A percentile compares a stretch with the other conserved stretches of the same genome.
phyloP scores from a whole-genome alignment of 495 filamentous ascomycete genomes.

The Hypoxylon trugodes region DNA sequence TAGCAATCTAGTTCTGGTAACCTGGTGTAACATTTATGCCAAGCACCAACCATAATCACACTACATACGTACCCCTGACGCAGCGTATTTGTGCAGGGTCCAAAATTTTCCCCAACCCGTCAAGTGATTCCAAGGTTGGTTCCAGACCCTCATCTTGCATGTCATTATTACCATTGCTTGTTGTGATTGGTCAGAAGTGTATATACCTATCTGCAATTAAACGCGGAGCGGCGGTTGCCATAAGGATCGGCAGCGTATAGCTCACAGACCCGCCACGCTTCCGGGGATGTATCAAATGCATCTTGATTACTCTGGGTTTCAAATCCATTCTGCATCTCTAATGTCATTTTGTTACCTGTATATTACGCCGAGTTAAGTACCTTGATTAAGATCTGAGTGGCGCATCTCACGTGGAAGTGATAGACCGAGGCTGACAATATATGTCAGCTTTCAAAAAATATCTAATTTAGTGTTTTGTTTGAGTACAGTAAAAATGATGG shows the following conservation, averaged over 20 bases:
- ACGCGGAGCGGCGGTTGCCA: neutral
- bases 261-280: neutral
- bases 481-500: no score
- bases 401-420: no score
- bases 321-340: neutral
- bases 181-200: slow-evolving; percentile 7
- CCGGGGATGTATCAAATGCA: slow-evolving; percentile 12
- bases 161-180: neutral
- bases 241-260: slow-evolving; percentile 2
- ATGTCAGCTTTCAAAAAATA: no score
- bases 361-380: neutral
- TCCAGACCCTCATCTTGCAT: slow-evolving; percentile 32
- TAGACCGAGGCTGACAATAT: no score
- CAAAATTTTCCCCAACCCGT: neutral
- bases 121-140: slow-evolving; percentile 20
- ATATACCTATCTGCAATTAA: slow-evolving; percentile 14
- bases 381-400: no score
- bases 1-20: neutral
- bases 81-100: slow-evolving; percentile 10
- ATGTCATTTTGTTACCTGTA: neutral
- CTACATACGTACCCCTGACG: neutral
- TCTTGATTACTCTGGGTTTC: slow-evolving; percentile 6
- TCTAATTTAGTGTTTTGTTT: no score
- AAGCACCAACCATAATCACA: neutral
- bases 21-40: slow-evolving; percentile 6